phyloP scores from a whole-genome alignment of 2,329 filamentous ascomycete species.

The Aspergillus costaricaensis region DNA sequence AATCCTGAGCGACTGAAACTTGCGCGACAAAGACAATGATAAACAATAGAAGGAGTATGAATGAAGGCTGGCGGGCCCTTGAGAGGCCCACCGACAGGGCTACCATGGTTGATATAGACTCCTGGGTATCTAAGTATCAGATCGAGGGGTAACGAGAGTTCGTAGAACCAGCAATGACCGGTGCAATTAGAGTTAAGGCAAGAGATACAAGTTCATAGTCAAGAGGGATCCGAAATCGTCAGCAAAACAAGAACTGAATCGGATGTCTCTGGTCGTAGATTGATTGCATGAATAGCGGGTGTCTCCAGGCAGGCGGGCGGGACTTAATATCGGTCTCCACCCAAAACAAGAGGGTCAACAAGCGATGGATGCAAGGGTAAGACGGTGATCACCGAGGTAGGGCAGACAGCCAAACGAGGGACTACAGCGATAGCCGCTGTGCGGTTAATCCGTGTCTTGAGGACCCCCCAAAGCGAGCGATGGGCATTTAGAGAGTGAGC shows the following conservation, averaged over 20 bases:
- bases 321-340: conserved; percentile 4
- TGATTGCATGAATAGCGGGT: neutral
- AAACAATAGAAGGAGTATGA: conserved; percentile 23
- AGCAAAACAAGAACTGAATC: neutral
- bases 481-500: neutral
- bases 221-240: neutral
- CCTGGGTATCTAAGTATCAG: neutral
- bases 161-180: neutral
- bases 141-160: neutral
- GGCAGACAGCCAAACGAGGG: neutral
- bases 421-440: neutral
- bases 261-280: neutral
- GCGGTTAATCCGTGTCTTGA: neutral
- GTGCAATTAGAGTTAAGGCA: neutral
- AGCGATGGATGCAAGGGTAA: neutral
- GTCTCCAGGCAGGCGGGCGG: conserved; percentile 3
- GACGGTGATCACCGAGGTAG: neutral
- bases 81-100: conserved; percentile 15
- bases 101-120: conserved; percentile 16
- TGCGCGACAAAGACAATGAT: conserved; percentile 19
- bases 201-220: neutral
- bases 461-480: neutral
- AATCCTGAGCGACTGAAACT: conserved; percentile 20
- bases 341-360: conserved; percentile 4
- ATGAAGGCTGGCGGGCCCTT: conserved; percentile 17